Percentiles rank a stretch among this genome's conserved stretches.
Evolutionary conservation across 805 yeast genomes (phyloP).

Genomic region (Candida loeiensis): DNA sequence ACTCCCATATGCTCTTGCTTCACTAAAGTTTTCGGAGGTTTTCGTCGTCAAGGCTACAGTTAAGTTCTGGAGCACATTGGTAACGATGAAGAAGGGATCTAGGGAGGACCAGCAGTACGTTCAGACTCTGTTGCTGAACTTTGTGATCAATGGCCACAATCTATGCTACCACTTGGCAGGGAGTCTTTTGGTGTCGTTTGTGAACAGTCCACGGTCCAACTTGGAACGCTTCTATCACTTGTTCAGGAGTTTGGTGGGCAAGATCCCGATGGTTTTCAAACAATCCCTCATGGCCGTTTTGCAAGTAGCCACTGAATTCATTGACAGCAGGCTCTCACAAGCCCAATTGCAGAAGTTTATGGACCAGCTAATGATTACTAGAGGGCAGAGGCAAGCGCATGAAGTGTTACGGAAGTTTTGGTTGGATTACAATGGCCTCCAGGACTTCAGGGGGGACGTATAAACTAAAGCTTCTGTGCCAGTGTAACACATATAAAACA

Average conservation of each 20-base stretch:
- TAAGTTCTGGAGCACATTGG: slow-evolving; percentile 52
- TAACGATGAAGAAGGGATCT: slow-evolving; percentile 46
- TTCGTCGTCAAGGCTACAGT: slow-evolving; percentile 51
- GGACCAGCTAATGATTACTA: slow-evolving; percentile 55
- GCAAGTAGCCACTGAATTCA: slow-evolving; percentile 5
- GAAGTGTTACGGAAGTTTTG: slow-evolving; percentile 61
- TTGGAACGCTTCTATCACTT: slow-evolving; percentile 55
- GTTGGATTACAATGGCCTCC: slow-evolving; percentile 56
- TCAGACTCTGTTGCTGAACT: slow-evolving; percentile 17
- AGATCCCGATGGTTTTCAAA: slow-evolving; percentile 47
- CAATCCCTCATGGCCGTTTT: slow-evolving; percentile 17
- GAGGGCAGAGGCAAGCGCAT: slow-evolving; percentile 63
- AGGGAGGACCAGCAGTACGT: slow-evolving; percentile 37
- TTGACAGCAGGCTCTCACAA: slow-evolving; percentile 2
- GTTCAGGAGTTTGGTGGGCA: slow-evolving; percentile 44
- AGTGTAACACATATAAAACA: slow-evolving; percentile 12
- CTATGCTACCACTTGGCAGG: slow-evolving; percentile 25
- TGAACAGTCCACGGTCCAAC: slow-evolving; percentile 53
- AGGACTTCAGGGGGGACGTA: slow-evolving; percentile 23
- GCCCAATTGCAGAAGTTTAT: slow-evolving; percentile 30
- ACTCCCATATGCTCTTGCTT: slow-evolving; percentile 30
- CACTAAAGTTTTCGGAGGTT: slow-evolving; percentile 48
- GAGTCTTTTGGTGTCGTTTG: slow-evolving; percentile 31
- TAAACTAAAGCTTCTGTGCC: too few relatives aligned
- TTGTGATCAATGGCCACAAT: slow-evolving; percentile 8